These are phyloP conservation scores for Cercospora sp. DNA, from an alignment of 2,329 filamentous ascomycete species.

Conservation along the genomic window DNA sequence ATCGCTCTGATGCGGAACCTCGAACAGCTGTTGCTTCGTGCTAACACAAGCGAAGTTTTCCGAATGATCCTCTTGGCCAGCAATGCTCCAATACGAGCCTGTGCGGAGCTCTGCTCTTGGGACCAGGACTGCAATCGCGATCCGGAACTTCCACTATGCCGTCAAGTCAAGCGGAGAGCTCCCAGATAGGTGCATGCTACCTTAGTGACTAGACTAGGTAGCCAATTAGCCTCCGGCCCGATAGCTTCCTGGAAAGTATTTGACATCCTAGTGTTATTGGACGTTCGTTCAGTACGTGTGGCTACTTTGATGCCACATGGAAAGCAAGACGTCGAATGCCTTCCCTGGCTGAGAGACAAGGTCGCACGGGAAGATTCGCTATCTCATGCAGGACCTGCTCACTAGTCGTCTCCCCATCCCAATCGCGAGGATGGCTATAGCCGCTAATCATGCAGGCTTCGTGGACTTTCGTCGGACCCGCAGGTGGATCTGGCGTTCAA, in stretches of 20 bases:
- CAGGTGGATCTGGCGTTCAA: background rate
- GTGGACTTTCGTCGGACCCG: slow-evolving; percentile 6
- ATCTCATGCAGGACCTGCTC: slow-evolving; percentile 3
- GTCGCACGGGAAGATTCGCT: background rate
- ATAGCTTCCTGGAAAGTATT: background rate
- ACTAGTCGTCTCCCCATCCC: slow-evolving; percentile 3
- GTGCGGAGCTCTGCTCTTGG: background rate
- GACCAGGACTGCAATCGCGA: background rate
- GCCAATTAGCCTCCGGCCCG: background rate
- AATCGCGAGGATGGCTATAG: background rate
- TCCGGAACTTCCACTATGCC: background rate
- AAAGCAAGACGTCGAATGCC: background rate
- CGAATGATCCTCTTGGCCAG: background rate
- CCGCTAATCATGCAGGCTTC: slow-evolving; percentile 9
- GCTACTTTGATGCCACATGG: background rate
- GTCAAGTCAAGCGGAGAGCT: background rate
- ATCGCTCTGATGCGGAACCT: background rate
- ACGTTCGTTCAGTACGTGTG: background rate
- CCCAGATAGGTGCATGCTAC: background rate
- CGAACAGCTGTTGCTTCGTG: background rate
- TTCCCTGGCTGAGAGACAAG: background rate
- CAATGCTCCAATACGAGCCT: background rate
- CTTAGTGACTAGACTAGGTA: background rate
- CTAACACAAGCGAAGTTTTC: background rate
- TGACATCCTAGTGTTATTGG: background rate